phyloP scores from a whole-genome alignment of 345 rosid species.

The Durio zibethinus region DNA sequence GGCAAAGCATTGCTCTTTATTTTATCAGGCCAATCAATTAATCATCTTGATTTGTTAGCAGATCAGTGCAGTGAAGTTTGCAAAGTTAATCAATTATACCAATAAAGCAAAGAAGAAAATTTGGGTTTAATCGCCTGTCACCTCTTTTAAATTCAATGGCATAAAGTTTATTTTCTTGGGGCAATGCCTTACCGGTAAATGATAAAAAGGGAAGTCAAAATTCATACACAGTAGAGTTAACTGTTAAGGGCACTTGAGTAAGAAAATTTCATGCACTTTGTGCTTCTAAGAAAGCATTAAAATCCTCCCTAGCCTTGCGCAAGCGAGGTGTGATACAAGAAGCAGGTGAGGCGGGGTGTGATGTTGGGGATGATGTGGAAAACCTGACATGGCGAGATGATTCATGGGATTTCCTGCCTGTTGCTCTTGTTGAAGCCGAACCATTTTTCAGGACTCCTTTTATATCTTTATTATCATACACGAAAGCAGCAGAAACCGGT shows the following conservation, averaged over 20 bases:
- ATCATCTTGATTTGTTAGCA: not conserved
- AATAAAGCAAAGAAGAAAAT: not conserved
- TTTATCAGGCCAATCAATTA: not conserved
- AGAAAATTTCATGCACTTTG: constrained; percentile 43
- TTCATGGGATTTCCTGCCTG: constrained; percentile 50
- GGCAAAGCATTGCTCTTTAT: not conserved
- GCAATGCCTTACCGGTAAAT: too few relatives aligned
- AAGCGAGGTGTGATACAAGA: constrained; percentile 60
- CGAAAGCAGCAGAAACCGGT: constrained; percentile 69
- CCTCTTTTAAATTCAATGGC: too few relatives aligned
- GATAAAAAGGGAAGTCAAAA: not conserved
- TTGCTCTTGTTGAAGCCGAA: constrained; percentile 31
- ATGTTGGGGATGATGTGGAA: constrained; percentile 58
- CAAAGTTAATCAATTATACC: not conserved
- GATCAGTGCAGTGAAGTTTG: not conserved
- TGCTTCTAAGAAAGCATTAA: constrained; percentile 62
- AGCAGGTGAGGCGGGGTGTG: constrained; percentile 56
- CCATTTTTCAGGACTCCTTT: constrained; percentile 54
- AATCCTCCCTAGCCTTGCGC: constrained; percentile 46
- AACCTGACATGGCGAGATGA: constrained; percentile 64
- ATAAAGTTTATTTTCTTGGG: too few relatives aligned
- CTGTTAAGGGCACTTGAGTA: not conserved
- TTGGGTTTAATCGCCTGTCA: not conserved
- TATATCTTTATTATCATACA: constrained; percentile 58
- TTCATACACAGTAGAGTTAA: not conserved